Conservation (phyloP, 805 yeast species). For the Ogataea paraovalis region DNA sequence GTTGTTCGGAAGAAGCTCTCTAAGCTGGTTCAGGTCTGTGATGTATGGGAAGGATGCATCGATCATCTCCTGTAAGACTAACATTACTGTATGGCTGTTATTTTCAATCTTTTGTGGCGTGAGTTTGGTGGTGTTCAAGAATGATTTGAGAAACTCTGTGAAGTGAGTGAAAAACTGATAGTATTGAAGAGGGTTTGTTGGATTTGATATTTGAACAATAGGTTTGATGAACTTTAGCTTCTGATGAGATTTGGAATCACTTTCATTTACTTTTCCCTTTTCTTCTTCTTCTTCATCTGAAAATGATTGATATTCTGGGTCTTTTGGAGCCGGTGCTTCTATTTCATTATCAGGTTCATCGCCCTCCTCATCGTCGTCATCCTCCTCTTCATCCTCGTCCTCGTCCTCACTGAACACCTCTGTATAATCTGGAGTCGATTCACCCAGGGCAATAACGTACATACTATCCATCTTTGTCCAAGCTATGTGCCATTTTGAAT, state of each 20-base stretch:
- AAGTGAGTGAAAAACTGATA: slow-evolving; percentile 38
- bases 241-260: not conserved
- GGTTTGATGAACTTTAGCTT: not conserved
- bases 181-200: slow-evolving; percentile 42
- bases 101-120: slow-evolving; percentile 56
- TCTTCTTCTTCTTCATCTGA: slow-evolving; percentile 18
- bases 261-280: slow-evolving; percentile 1
- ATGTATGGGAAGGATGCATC: slow-evolving; percentile 73
- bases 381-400: slow-evolving; percentile 21
- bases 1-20: slow-evolving; percentile 65
- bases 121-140: slow-evolving; percentile 44
- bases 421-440: slow-evolving; percentile 9
- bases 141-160: slow-evolving; percentile 36
- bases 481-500: slow-evolving; percentile 27
- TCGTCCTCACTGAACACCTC: slow-evolving; percentile 32
- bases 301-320: not conserved
- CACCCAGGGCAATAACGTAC: slow-evolving; percentile 16
- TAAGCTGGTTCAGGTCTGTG: slow-evolving; percentile 66
- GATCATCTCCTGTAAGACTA: slow-evolving; percentile 71
- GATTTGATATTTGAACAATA: slow-evolving; percentile 8
- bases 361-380: slow-evolving; percentile 18
- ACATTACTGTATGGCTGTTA: slow-evolving; percentile 65
- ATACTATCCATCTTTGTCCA: slow-evolving; percentile 26
- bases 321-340: slow-evolving; percentile 5
- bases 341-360: slow-evolving; percentile 12